Percentiles rank a stretch among this genome's conserved stretches.
Evolutionary conservation across 2,329 filamentous ascomycete genomes (phyloP).

Genomic region (Nemania sp.): DNA sequence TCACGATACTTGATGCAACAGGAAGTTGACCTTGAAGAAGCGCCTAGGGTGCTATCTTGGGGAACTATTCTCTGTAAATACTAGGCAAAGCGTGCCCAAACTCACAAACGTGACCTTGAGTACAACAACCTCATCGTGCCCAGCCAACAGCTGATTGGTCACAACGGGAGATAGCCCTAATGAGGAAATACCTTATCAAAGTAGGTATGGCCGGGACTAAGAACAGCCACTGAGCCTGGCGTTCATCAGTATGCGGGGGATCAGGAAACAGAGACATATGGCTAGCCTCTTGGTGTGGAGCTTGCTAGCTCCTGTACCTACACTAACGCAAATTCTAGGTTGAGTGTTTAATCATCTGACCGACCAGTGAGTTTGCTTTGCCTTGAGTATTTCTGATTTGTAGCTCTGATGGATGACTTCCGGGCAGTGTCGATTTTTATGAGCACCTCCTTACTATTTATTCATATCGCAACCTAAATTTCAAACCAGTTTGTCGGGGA

Average conservation of each 20-base stretch:
- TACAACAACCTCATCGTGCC: conserved; percentile 35
- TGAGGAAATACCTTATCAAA: conserved; percentile 48
- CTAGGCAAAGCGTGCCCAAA: background rate
- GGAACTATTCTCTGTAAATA: conserved; percentile 10
- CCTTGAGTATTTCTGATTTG: background rate
- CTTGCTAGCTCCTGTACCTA: conserved; percentile 1
- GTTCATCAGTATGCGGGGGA: conserved; percentile 31
- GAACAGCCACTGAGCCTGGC: conserved; percentile 38
- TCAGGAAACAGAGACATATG: conserved; percentile 22
- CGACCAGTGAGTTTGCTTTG: background rate
- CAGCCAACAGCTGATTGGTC: conserved; percentile 38
- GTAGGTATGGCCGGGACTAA: conserved; percentile 24
- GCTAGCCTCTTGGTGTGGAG: conserved; percentile 19
- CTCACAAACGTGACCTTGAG: conserved; percentile 36
- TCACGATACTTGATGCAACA: conserved; percentile 36
- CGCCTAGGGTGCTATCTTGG: conserved; percentile 8
- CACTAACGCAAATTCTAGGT: conserved; percentile 20
- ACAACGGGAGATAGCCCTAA: conserved; percentile 41
- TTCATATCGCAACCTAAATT: background rate
- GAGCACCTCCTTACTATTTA: too few species aligned
- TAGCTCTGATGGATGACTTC: background rate
- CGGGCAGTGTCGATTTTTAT: conserved; percentile 1
- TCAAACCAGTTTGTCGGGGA: background rate
- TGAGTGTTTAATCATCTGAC: conserved; percentile 25
- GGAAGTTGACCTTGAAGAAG: conserved; percentile 12